These are phyloP conservation scores for Isatis tinctoria DNA, from an alignment of 345 rosid species.

Conservation along the genomic window DNA sequence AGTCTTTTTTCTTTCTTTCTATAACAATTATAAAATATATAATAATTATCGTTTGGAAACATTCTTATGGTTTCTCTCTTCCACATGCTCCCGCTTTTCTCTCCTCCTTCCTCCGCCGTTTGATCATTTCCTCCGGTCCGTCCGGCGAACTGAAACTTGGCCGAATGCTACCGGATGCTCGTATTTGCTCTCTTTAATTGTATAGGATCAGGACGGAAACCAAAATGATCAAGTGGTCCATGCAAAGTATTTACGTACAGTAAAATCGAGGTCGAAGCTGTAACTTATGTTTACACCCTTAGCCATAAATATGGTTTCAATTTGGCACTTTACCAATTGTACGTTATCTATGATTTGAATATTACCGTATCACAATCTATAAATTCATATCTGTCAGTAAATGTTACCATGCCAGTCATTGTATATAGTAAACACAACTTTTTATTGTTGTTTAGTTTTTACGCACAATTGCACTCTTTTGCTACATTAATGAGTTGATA, in stretches of 20 bases:
- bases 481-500: not conserved
- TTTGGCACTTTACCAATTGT: not conserved
- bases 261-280: not conserved
- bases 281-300: not conserved
- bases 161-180: not conserved
- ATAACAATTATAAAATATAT: not conserved
- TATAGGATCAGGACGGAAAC: not conserved
- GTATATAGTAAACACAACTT: not conserved
- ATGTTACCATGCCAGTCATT: not conserved
- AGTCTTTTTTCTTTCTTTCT: not conserved
- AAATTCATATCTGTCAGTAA: not conserved
- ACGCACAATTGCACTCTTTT: not conserved
- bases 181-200: not conserved
- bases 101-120: constrained; percentile 21
- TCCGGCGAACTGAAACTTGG: constrained; percentile 17
- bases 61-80: constrained; percentile 30
- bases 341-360: not conserved
- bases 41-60: constrained; percentile 16
- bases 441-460: not conserved
- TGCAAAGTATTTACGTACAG: not conserved
- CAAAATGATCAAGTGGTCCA: not conserved
- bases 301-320: not conserved
- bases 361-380: not conserved
- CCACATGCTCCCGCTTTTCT: constrained; percentile 21
- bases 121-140: constrained; percentile 18